phyloP scores from a whole-genome alignment of 179 eudicot genomes.

The Silene vulgaris region DNA sequence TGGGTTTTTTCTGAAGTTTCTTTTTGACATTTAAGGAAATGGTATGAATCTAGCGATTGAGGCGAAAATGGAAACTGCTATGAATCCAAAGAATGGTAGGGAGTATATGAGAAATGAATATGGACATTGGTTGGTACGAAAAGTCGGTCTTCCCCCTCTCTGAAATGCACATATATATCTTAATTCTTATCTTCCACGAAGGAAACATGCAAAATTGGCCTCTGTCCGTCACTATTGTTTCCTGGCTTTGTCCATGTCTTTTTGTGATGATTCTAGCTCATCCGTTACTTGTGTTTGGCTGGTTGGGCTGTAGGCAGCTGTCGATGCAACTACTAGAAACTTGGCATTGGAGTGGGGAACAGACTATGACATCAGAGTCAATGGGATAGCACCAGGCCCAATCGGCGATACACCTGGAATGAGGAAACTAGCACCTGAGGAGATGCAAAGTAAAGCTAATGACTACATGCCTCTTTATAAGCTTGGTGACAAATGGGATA shows the following conservation, averaged over 20 bases:
- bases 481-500: constrained; percentile 93
- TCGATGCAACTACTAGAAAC: constrained; percentile 87
- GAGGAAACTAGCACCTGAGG: constrained; percentile 82
- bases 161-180: background rate
- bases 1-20: too few relatives aligned
- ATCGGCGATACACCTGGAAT: constrained; percentile 85
- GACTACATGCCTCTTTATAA: constrained; percentile 72
- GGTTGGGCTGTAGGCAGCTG: constrained; percentile 59
- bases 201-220: background rate
- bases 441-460: constrained; percentile 44
- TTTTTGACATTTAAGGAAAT: too few relatives aligned
- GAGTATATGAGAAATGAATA: background rate
- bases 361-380: constrained; percentile 89
- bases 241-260: background rate
- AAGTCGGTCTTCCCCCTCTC: background rate
- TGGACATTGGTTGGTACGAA: background rate
- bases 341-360: constrained; percentile 98
- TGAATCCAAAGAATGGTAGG: too few relatives aligned
- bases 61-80: too few relatives aligned
- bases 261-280: background rate
- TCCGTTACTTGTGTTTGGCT: constrained; percentile 3
- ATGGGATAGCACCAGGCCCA: constrained; percentile 98
- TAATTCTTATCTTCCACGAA: background rate
- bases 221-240: background rate
- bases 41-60: too few relatives aligned